Evolutionary conservation across 495 filamentous ascomycete species (phyloP).

Genomic region (Echria macrotheca): DNA sequence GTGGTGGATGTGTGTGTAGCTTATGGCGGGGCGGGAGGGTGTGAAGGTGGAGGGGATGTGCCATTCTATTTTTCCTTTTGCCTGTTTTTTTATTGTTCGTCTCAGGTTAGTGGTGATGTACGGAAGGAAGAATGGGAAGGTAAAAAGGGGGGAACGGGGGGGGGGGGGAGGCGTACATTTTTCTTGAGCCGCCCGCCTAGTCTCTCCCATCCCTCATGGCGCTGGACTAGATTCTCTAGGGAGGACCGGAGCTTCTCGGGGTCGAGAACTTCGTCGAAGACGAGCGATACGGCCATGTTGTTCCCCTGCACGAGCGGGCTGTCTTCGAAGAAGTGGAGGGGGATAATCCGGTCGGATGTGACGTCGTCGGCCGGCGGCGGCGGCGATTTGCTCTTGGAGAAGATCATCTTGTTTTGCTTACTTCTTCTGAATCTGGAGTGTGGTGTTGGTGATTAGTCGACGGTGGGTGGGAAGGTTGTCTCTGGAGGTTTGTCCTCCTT

Average conservation of each 20-base stretch:
- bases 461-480: no score
- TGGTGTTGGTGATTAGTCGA: no score
- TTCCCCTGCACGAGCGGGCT: constrained; percentile 29
- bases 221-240: constrained; percentile 28
- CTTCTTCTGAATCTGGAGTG: no score
- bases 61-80: constrained; percentile 32
- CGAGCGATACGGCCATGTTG: constrained; percentile 34
- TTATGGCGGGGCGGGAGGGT: constrained; percentile 27
- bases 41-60: constrained; percentile 38
- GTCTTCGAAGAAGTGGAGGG: constrained; percentile 36
- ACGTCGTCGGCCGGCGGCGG: no score
- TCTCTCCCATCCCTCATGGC: constrained; percentile 37
- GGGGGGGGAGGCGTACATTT: constrained; percentile 12
- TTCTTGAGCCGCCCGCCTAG: constrained; percentile 36
- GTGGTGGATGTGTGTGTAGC: constrained; percentile 26
- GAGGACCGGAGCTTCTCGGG: constrained; percentile 28
- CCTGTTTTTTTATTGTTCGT: no score
- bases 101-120: no score
- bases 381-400: no score
- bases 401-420: no score
- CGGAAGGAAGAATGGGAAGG: no score
- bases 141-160: no score
- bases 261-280: constrained; percentile 47
- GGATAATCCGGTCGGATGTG: constrained; percentile 37
- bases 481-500: no score